Conservation (phyloP, 108 stramenopile genomes). For the Nannochloropsis oceanica region DNA sequence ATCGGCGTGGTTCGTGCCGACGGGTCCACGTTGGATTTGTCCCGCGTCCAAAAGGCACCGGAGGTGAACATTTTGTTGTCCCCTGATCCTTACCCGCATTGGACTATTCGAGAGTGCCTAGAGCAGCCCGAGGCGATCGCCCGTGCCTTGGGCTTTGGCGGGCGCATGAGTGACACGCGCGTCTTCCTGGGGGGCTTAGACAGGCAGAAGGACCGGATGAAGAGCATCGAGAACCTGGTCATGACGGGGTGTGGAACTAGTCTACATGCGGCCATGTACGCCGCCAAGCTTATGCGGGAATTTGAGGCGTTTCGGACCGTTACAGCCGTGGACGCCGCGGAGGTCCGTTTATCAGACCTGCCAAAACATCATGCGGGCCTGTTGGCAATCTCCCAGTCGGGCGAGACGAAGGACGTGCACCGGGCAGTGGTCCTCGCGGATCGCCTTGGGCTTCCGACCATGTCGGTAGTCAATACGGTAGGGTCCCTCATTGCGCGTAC, state of each 20-base stretch:
- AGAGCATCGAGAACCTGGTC: constrained; percentile 19
- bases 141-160: constrained; percentile 69
- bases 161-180: constrained; percentile 27
- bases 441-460: constrained; percentile 44
- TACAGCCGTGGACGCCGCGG: constrained; percentile 71
- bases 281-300: constrained; percentile 90
- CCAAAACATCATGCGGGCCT: constrained; percentile 49
- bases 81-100: constrained; percentile 85
- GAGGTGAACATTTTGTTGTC: constrained; percentile 58
- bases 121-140: constrained; percentile 96
- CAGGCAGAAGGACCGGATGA: constrained; percentile 48
- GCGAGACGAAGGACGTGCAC: constrained; percentile 94
- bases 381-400: constrained; percentile 85
- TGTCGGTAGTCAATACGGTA: constrained; percentile 92
- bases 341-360: constrained; percentile 67
- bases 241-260: constrained; percentile 88
- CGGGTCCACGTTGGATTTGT: constrained; percentile 70
- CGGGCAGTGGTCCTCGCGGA: constrained; percentile 36
- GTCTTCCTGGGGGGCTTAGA: constrained; percentile 59
- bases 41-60: constrained; percentile 50
- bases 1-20: constrained; percentile 82
- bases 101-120: constrained; percentile 62
- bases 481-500: constrained; percentile 84
- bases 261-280: constrained; percentile 79
- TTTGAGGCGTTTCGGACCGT: constrained; percentile 82